These are phyloP conservation scores for Balansia obtecta DNA, from an alignment of 2,329 filamentous ascomycete species.

Conservation along the genomic window DNA sequence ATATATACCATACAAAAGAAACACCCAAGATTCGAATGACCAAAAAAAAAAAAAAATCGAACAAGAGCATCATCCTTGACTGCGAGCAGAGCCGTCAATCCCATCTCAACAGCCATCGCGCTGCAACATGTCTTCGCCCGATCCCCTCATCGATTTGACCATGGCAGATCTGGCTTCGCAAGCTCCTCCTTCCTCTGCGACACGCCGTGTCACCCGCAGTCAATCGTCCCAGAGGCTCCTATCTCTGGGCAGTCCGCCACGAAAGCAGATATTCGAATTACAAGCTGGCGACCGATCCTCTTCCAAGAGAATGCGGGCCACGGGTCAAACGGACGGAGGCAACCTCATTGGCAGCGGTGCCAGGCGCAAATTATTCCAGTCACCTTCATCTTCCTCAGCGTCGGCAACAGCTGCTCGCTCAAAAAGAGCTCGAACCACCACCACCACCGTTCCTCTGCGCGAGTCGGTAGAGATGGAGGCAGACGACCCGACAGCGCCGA, in stretches of 20 bases:
- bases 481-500: slow-evolving; percentile 25
- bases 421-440: slow-evolving; percentile 26
- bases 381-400: slow-evolving; percentile 29
- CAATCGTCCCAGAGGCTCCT: slow-evolving; percentile 26
- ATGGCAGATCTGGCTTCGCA: slow-evolving; percentile 18
- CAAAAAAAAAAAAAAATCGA: background rate
- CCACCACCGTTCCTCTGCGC: slow-evolving; percentile 39
- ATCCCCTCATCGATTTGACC: slow-evolving; percentile 33
- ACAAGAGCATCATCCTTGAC: too few relatives aligned
- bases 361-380: slow-evolving; percentile 31
- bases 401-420: slow-evolving; percentile 19
- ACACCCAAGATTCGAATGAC: slow-evolving; percentile 8
- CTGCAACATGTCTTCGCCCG: slow-evolving; percentile 36
- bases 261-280: slow-evolving; percentile 45
- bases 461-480: slow-evolving; percentile 22
- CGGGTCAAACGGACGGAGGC: slow-evolving; percentile 30
- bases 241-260: slow-evolving; percentile 31
- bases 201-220: slow-evolving; percentile 32
- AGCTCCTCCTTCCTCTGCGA: slow-evolving; percentile 23
- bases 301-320: slow-evolving; percentile 41
- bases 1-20: background rate
- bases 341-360: slow-evolving; percentile 18
- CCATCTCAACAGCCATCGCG: slow-evolving; percentile 1
- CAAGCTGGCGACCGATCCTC: slow-evolving; percentile 38
- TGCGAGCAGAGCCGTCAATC: slow-evolving; percentile 16